Evolutionary conservation across 352 stramenopile species (phyloP).

Genomic region (Globisporangium cystogenes): DNA sequence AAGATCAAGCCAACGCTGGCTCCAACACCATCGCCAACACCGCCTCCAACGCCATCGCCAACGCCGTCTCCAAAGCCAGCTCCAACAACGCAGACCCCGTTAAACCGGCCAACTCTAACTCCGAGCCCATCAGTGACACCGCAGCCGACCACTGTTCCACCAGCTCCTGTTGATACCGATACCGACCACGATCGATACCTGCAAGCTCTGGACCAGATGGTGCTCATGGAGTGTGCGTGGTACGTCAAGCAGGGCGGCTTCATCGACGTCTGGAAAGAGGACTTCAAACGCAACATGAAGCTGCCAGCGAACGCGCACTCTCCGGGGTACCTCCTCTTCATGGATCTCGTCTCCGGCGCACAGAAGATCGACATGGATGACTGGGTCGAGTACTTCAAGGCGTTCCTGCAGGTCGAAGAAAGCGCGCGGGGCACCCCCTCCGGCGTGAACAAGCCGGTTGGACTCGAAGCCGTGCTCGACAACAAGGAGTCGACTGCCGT

Average conservation of each 20-base stretch:
- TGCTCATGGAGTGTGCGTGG: constrained; percentile 33
- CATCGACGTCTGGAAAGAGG: constrained; percentile 20
- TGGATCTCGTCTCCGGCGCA: constrained; percentile 11
- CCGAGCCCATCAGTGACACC: not conserved
- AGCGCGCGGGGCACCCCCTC: not conserved
- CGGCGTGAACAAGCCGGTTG: not conserved
- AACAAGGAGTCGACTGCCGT: not conserved
- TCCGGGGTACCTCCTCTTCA: constrained; percentile 14
- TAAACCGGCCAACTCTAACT: not conserved
- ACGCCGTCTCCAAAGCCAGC: not conserved
- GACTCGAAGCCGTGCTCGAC: not conserved
- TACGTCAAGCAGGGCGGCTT: constrained; percentile 18
- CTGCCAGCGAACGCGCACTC: constrained; percentile 9
- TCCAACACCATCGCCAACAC: not conserved
- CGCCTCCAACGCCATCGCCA: not conserved
- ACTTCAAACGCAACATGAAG: constrained; percentile 20
- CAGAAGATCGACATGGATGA: constrained; percentile 15
- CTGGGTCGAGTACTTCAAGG: constrained; percentile 20
- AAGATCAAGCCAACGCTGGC: not conserved
- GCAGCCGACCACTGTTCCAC: too few species aligned
- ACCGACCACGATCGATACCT: not conserved
- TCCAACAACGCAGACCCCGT: not conserved
- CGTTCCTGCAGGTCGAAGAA: not conserved
- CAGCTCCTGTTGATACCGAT: not conserved
- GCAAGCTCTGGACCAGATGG: constrained; percentile 17